Conservation (phyloP, 768 basidiomycete species). For the Tulasnella calospora region DNA sequence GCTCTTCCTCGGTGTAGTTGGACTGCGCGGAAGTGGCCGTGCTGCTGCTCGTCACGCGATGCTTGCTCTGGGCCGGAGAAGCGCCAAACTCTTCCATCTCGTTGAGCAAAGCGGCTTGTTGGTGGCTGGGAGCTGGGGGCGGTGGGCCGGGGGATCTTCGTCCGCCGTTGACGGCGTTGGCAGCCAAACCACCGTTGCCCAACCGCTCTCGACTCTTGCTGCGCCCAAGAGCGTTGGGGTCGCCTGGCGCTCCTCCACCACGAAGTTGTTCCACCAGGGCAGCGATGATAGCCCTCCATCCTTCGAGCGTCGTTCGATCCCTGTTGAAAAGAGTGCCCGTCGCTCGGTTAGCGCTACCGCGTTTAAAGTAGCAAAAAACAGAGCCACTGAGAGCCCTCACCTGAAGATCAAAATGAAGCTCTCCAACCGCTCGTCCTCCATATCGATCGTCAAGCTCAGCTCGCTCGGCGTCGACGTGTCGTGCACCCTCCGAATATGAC, state of each 20-base stretch:
- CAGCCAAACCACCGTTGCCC: slow-evolving; percentile 6
- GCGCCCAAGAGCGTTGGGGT: background rate
- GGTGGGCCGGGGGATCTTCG: slow-evolving; percentile 18
- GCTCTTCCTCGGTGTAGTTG: slow-evolving; percentile 4
- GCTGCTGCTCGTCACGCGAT: slow-evolving; percentile 13
- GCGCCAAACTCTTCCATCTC: slow-evolving; percentile 29
- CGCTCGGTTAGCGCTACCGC: background rate
- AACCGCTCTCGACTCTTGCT: slow-evolving; percentile 3
- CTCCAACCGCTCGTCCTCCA: slow-evolving; percentile 92
- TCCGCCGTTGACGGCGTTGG: slow-evolving; percentile 10
- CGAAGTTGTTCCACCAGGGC: slow-evolving; percentile 48
- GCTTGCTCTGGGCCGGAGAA: background rate
- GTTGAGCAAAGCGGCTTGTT: background rate
- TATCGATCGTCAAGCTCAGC: slow-evolving; percentile 91
- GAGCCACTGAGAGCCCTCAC: too few relatives aligned
- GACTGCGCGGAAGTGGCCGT: slow-evolving; percentile 4
- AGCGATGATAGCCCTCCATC: slow-evolving; percentile 83
- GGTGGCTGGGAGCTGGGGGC: slow-evolving; percentile 17
- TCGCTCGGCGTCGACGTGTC: slow-evolving; percentile 70
- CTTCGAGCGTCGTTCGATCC: slow-evolving; percentile 79
- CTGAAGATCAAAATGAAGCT: slow-evolving; percentile 93
- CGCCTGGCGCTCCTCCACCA: slow-evolving; percentile 2
- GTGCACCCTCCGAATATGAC: slow-evolving; percentile 86
- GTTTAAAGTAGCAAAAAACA: too few relatives aligned
- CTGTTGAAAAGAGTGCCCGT: slow-evolving; percentile 31